Percentiles rank a stretch among this genome's conserved stretches.
phyloP scores from a whole-genome alignment of 257 asterid species.

The Solanum pennellii region DNA sequence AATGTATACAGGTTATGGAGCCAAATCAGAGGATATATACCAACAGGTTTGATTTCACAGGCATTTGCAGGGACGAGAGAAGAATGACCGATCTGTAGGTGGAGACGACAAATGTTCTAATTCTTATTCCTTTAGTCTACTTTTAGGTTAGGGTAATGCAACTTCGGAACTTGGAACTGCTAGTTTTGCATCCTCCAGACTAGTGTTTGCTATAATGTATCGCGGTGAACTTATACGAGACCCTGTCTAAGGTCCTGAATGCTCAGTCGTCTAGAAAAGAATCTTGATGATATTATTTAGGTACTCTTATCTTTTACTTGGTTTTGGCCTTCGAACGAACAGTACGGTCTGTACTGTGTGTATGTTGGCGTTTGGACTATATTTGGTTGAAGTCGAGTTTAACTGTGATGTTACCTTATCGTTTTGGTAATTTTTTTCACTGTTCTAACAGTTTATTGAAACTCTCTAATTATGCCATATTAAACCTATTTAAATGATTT shows the following conservation, averaged over 20 bases:
- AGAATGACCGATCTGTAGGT: background rate
- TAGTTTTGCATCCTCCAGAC: background rate
- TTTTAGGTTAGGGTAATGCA: background rate
- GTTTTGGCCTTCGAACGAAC: background rate
- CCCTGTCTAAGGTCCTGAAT: background rate
- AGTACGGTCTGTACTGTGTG: background rate
- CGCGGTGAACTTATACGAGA: background rate
- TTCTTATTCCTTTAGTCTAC: background rate
- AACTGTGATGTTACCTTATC: background rate
- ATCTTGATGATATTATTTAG: background rate
- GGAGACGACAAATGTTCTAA: background rate
- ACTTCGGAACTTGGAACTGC: background rate
- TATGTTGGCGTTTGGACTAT: background rate
- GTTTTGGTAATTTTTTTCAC: background rate
- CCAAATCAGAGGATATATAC: slow-evolving; percentile 6
- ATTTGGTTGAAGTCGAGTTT: background rate
- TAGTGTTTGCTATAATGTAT: background rate
- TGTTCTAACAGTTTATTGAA: no score
- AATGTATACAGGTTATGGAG: slow-evolving; percentile 64
- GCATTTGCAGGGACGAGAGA: slow-evolving; percentile 25
- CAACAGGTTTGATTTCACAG: slow-evolving; percentile 19
- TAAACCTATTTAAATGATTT: no score
- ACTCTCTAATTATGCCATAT: background rate
- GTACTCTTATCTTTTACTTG: background rate
- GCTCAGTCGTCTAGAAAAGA: background rate